phyloP scores from a whole-genome alignment of 768 basidiomycete genomes.

The Solioccasus polychromus region DNA sequence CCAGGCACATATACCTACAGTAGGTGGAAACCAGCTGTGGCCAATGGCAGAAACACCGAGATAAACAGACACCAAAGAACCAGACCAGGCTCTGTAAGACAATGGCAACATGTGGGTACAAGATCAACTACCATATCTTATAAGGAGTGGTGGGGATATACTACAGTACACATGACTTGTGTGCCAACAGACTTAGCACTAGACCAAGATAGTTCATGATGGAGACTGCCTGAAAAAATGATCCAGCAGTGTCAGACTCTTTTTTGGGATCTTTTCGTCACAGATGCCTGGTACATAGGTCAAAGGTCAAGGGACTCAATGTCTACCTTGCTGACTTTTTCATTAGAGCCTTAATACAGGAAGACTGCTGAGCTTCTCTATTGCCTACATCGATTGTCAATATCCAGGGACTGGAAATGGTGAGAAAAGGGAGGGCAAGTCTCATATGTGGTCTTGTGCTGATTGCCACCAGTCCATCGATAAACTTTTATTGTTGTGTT shows the following conservation, averaged over 20 bases:
- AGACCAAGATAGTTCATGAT: slow-evolving; percentile 64
- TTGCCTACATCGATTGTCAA: slow-evolving; percentile 64
- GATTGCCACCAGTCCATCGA: neutral
- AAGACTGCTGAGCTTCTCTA: slow-evolving; percentile 64
- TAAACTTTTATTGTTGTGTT: neutral
- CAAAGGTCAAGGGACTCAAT: neutral
- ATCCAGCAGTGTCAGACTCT: slow-evolving; percentile 63
- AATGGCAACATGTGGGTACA: too few species aligned
- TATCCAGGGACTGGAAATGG: slow-evolving; percentile 40
- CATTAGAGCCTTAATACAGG: slow-evolving; percentile 64
- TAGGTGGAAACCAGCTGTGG: too few species aligned
- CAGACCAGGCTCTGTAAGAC: too few species aligned
- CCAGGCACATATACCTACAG: too few species aligned
- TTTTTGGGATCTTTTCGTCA: slow-evolving; percentile 78
- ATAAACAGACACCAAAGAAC: too few species aligned
- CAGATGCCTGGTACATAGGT: slow-evolving; percentile 65
- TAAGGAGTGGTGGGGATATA: too few species aligned
- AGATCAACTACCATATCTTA: too few species aligned
- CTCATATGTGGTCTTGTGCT: slow-evolving; percentile 16
- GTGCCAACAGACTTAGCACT: too few species aligned
- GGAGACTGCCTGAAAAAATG: slow-evolving; percentile 57
- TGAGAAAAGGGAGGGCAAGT: slow-evolving; percentile 20
- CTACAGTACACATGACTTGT: too few species aligned
- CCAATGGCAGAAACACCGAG: too few species aligned
- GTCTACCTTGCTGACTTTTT: slow-evolving; percentile 5